Base-by-base conservation (phyloP, 192 early-diverging fungal genomes). In the Coemansia sp. region DNA sequence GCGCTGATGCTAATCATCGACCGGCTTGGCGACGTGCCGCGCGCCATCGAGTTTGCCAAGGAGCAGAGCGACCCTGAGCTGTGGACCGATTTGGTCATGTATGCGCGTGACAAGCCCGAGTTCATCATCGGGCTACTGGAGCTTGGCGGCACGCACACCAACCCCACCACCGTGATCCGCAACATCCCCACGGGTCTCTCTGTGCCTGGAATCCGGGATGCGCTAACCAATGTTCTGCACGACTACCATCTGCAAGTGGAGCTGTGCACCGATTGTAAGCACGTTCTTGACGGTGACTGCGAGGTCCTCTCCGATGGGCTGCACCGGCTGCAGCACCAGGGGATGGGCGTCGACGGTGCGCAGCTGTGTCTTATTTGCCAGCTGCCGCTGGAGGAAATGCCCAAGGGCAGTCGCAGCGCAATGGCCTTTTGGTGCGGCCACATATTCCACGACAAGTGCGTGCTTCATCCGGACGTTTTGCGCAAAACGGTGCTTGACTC, bases 1-100 rank as follows among this genome's bases (percentile, higher is more conserved):
- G 96, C 97, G 0, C 79, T 99, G 39, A 89, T 90, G 85, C 83
- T 99, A 46, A 97, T 99, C 53, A 98, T 99, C 58, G 87, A 92
- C 21, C 84, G 90, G 49, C 75, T 99, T 13, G 85, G 88, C 33
- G 91, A 99, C 80, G 95, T 99, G 23, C 89, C 93, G 49, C 68
- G 91, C 82, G 97, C 97, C 0, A 99, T 99, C 67, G 94, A 96
- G 63, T 99, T 99, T 87, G 93, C 94, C 4, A 94, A 94, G 77
- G 95, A 99, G 58, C 95, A 98, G 77, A 94, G 93, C 64, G 96
- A 99, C 79, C 89, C 91, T 21, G 91, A 89, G 21, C 81, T 99
- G 52, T 99, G 97, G 97, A 90, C 93, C 75, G 97, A 99, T 74
- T 71, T 99, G 31, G 79, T 98, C 10, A 91, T 77, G 59, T 99